Conservation (phyloP, 2,329 filamentous ascomycete species). For the Pseudogymnoascus sp. region DNA sequence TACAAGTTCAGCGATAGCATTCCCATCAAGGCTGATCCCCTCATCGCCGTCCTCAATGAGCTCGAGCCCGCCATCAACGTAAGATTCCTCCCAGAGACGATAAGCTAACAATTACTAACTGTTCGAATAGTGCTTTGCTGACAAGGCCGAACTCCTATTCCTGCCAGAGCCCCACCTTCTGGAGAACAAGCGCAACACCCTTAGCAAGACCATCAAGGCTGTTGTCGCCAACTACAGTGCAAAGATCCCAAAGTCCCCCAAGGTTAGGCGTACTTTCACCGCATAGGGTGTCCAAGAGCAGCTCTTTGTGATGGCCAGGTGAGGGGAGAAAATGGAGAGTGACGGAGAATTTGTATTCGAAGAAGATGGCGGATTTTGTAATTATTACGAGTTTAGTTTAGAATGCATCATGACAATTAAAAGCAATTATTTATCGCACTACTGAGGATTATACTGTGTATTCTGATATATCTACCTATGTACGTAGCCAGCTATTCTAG, state of each 20-base stretch:
- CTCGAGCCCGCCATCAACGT: not conserved
- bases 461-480: not conserved
- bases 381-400: not conserved
- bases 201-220: not conserved
- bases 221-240: not conserved
- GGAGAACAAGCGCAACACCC: not conserved
- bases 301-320: not conserved
- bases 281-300: not conserved
- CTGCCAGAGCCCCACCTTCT: not conserved
- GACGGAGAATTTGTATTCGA: not conserved
- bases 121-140: not conserved
- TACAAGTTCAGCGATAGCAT: not conserved
- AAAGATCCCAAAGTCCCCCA: not conserved
- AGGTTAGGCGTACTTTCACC: not conserved
- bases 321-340: not conserved
- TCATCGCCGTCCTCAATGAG: not conserved
- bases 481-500: not conserved
- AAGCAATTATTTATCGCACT: not conserved
- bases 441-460: not conserved
- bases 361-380: not conserved
- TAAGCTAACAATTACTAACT: not conserved
- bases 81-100: not conserved
- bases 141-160: not conserved
- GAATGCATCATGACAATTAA: not conserved
- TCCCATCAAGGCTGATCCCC: not conserved